These are phyloP conservation scores for Entomortierella parvispora DNA, from an alignment of 192 early-diverging fungal genomes.

Conservation along the genomic window DNA sequence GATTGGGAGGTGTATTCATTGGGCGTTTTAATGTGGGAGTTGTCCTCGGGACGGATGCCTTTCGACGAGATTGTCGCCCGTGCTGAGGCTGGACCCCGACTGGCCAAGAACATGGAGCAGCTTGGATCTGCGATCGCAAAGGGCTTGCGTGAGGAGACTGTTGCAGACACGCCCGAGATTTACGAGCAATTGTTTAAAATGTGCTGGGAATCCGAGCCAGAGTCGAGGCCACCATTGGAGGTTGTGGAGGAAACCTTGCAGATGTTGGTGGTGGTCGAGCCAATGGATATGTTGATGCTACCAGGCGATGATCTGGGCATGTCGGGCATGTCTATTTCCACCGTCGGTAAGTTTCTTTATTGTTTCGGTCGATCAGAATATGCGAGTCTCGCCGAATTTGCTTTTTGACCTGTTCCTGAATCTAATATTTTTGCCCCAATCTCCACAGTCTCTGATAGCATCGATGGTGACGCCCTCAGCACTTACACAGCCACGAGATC, in stretches of 20 bases:
- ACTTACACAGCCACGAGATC: slow-evolving; percentile 26
- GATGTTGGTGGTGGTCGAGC: slow-evolving; percentile 51
- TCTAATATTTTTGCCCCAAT: slow-evolving; percentile 1
- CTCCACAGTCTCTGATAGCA: slow-evolving; percentile 41
- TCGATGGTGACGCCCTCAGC: slow-evolving; percentile 40
- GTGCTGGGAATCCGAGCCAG: slow-evolving; percentile 43
- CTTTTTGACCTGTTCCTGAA: background rate
- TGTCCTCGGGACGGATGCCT: slow-evolving; percentile 39
- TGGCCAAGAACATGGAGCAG: slow-evolving; percentile 42
- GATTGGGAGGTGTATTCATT: slow-evolving; percentile 50
- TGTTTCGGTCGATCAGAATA: too few relatives aligned
- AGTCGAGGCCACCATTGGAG: slow-evolving; percentile 37
- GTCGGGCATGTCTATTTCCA: slow-evolving; percentile 30
- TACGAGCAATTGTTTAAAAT: slow-evolving; percentile 50
- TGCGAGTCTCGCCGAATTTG: too few relatives aligned
- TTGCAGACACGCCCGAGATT: slow-evolving; percentile 48
- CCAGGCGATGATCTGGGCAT: slow-evolving; percentile 43
- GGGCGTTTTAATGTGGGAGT: slow-evolving; percentile 43
- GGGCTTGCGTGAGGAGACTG: slow-evolving; percentile 44
- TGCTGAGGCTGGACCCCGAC: slow-evolving; percentile 38
- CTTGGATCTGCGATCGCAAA: slow-evolving; percentile 28
- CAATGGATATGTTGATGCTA: slow-evolving; percentile 53
- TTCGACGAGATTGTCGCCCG: slow-evolving; percentile 51
- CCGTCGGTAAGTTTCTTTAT: slow-evolving; percentile 15
- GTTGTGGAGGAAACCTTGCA: slow-evolving; percentile 48